phyloP scores from a whole-genome alignment of 768 basidiomycete genomes.

The Rhodotorula toruloides region DNA sequence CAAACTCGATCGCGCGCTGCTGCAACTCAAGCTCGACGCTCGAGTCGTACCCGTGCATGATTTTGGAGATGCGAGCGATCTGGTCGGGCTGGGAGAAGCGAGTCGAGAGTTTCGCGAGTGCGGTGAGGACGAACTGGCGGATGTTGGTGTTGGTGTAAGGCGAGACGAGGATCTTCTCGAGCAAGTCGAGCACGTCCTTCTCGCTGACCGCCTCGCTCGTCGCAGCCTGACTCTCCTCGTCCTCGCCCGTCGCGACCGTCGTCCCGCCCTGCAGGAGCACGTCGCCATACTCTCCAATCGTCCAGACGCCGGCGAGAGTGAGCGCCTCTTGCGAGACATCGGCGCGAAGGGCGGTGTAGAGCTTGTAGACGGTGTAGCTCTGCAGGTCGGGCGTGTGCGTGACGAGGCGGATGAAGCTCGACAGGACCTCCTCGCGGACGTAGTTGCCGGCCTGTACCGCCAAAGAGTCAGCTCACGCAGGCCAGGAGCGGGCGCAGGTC shows the following conservation, averaged over 20 bases:
- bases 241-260: constrained; percentile 59
- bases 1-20: constrained; percentile 93
- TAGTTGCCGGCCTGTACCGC: constrained; percentile 82
- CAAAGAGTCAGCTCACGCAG: background rate
- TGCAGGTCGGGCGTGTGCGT: constrained; percentile 96
- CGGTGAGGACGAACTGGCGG: constrained; percentile 85
- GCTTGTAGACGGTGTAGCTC: constrained; percentile 83
- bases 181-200: constrained; percentile 74
- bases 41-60: constrained; percentile 74
- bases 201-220: constrained; percentile 64
- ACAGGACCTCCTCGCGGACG: constrained; percentile 90
- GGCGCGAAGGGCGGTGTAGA: constrained; percentile 76
- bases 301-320: constrained; percentile 87
- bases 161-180: constrained; percentile 80
- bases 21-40: constrained; percentile 91
- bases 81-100: constrained; percentile 62
- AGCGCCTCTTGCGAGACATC: constrained; percentile 97
- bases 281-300: constrained; percentile 95
- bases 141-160: constrained; percentile 88
- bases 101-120: constrained; percentile 82
- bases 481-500: too few relatives aligned
- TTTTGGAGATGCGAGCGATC: constrained; percentile 70
- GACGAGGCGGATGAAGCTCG: constrained; percentile 89
- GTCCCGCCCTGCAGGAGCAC: constrained; percentile 65
- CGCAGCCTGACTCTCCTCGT: constrained; percentile 63